Evolutionary conservation across 2,329 filamentous ascomycete genomes (phyloP).

Genomic region (Stemphylium vesicarium): DNA sequence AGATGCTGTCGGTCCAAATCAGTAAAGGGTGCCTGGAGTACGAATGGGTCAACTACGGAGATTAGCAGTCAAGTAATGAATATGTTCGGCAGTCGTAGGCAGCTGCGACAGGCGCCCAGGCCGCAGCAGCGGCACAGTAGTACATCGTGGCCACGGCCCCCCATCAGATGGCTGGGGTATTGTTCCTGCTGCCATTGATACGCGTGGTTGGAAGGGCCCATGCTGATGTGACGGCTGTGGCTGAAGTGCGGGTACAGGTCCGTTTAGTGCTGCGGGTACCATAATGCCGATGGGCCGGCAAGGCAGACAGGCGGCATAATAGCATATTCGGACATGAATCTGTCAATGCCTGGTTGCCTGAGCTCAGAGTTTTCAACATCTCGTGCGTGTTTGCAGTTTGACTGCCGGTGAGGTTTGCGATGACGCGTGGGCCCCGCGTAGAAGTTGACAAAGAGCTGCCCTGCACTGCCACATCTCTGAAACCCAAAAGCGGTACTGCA

Average conservation of each 20-base stretch:
- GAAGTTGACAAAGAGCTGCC: too few relatives aligned
- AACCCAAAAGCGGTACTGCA: not conserved
- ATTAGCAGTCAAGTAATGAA: conserved; percentile 9
- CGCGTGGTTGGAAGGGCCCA: not conserved
- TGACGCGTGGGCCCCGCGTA: not conserved
- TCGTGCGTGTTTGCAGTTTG: not conserved
- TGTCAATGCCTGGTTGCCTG: not conserved
- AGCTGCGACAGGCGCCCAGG: conserved; percentile 9
- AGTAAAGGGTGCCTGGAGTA: conserved; percentile 7
- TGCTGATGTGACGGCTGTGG: conserved; percentile 14
- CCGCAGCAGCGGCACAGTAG: conserved; percentile 6
- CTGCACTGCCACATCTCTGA: conserved; percentile 1
- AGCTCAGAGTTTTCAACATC: not conserved
- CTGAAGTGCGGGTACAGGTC: conserved; percentile 2
- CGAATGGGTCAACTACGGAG: conserved; percentile 7
- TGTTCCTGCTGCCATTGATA: conserved; percentile 1
- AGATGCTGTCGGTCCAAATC: not conserved
- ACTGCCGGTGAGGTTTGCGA: not conserved
- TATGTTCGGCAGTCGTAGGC: conserved; percentile 8
- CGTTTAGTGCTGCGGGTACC: conserved; percentile 9
- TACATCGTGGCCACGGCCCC: conserved; percentile 1
- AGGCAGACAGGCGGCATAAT: conserved; percentile 1
- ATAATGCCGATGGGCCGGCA: conserved; percentile 4
- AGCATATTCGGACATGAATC: too few relatives aligned
- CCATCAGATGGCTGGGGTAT: conserved; percentile 11